Base-by-base conservation (phyloP, 2,329 filamentous ascomycete species). In the Colletotrichum truncatum region DNA sequence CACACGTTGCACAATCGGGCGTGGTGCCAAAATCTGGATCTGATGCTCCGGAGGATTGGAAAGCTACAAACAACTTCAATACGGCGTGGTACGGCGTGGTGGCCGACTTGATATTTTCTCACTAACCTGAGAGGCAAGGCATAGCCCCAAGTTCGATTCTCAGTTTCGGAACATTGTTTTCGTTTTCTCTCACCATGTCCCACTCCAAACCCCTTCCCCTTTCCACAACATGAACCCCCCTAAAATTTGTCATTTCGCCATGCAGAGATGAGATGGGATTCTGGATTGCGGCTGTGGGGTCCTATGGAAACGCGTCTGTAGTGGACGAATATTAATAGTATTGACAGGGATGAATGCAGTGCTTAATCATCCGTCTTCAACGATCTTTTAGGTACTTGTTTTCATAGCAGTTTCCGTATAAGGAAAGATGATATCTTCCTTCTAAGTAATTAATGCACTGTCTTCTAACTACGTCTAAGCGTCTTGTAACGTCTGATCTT, bases 91-190 rank as follows among this genome's bases (percentile, higher is more conserved):
- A n/a, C n/a, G n/a, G n/a, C n/a, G 62, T 61, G 61, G 55, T 61
- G 62, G 56, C 62, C 56, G 61, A 65, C 48, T 61, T 61, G 56
- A 65, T 65, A 56, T 56, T 56, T 56, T 61, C 56, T 65, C 56
- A 65, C 0, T 0, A 3, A 1, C 0, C 1, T 43, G 48, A 16
- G n/a, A 41, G 56, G 56, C 32, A 30, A 65, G 62, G 62, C 62
- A 61, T 65, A 65, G 62, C 62, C 62, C 56, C 62, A 56, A 65
- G 62, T 61, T 65, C 56, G 62, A 65, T 65, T 61, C 62, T 65
- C 62, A 56, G 62, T 65, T 61, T 65, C 62, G 56, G 56, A 65
- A 65, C 1, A n/a, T 18, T 49, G 11, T 39, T 6, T 3, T n/a
- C 3, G 25, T 48, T 6, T 14, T 36, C 4, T 36, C 21, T 57